phyloP scores from a whole-genome alignment of 768 basidiomycete species.

The Psilocybe sp. region DNA sequence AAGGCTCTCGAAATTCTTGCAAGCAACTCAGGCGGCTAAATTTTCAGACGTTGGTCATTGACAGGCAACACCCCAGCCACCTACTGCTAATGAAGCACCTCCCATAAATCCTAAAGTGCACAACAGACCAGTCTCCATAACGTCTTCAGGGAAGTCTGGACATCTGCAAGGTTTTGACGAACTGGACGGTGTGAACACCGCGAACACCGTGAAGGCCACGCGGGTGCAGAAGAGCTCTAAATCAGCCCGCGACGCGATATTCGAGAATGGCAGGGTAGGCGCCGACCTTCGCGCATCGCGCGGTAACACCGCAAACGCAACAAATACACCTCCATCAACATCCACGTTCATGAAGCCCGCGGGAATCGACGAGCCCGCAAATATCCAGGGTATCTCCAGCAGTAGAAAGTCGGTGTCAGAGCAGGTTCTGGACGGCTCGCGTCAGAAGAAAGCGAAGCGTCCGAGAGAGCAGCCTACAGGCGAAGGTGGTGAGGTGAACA shows the following conservation, averaged over 20 bases:
- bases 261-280: slow-evolving; percentile 46
- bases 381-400: slow-evolving; percentile 7
- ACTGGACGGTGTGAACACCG: slow-evolving; percentile 1
- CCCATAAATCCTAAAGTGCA: slow-evolving; percentile 19
- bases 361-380: slow-evolving; percentile 51
- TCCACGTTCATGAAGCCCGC: slow-evolving; percentile 50
- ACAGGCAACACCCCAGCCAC: not conserved
- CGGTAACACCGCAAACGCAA: slow-evolving; percentile 11
- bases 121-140: slow-evolving; percentile 24
- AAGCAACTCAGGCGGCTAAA: not conserved
- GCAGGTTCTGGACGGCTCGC: slow-evolving; percentile 22
- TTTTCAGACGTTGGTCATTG: slow-evolving; percentile 1
- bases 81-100: not conserved
- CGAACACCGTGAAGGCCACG: slow-evolving; percentile 13
- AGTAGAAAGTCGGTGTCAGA: slow-evolving; percentile 4
- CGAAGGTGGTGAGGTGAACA: slow-evolving; percentile 18
- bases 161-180: slow-evolving; percentile 22
- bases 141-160: slow-evolving; percentile 22
- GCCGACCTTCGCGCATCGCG: slow-evolving; percentile 40
- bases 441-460: slow-evolving; percentile 29
- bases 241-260: slow-evolving; percentile 42
- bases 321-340: slow-evolving; percentile 8
- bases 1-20: not conserved
- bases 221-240: slow-evolving; percentile 26
- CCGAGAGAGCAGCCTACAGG: slow-evolving; percentile 21